These are phyloP conservation scores for Glonium stellatum DNA, from an alignment of 495 filamentous ascomycete species.

Conservation along the genomic window DNA sequence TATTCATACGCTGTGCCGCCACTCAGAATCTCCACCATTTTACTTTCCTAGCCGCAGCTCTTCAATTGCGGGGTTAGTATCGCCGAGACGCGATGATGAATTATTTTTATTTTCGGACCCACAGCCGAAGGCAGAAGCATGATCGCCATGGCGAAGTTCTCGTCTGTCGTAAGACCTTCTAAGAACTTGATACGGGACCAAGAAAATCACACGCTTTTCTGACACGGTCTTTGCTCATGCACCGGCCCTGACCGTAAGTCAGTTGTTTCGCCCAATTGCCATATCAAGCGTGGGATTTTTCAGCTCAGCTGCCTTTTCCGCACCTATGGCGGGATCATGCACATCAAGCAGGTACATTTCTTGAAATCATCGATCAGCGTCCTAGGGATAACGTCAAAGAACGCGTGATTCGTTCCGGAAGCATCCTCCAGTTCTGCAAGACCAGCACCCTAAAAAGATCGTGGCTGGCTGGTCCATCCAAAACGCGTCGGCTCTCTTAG, in stretches of 20 bases:
- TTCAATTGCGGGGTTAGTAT: slow-evolving; percentile 2
- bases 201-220: too few relatives aligned
- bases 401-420: slow-evolving; percentile 16
- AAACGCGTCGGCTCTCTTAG: slow-evolving; percentile 12
- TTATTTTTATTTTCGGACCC: neutral
- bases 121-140: neutral
- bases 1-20: neutral
- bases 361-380: slow-evolving; percentile 19
- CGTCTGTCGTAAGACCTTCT: neutral
- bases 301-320: neutral
- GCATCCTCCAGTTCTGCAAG: slow-evolving; percentile 3
- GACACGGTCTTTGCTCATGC: too few relatives aligned
- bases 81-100: neutral
- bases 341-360: slow-evolving; percentile 17
- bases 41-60: neutral
- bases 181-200: neutral
- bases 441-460: neutral
- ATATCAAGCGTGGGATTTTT: neutral
- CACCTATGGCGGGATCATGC: slow-evolving; percentile 1
- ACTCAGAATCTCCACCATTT: neutral
- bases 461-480: slow-evolving; percentile 17
- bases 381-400: slow-evolving; percentile 1
- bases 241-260: too few relatives aligned
- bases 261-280: too few relatives aligned
- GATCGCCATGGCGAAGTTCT: neutral